phyloP scores from a whole-genome alignment of 129 eudicot genomes.

The Arctium lappa region DNA sequence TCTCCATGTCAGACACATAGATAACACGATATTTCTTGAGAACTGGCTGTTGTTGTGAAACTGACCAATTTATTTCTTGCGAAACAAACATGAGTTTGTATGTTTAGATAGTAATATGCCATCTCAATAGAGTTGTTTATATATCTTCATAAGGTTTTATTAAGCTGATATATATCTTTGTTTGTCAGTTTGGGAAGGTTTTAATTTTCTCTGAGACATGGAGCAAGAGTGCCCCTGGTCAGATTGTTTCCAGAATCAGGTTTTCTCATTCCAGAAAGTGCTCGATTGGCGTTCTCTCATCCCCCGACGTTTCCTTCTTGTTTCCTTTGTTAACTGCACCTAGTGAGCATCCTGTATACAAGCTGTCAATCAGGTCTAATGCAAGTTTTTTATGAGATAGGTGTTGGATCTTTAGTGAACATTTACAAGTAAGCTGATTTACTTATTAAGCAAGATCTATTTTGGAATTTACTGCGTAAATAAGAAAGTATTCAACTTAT shows the following conservation, averaged over 20 bases:
- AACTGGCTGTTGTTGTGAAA: neutral
- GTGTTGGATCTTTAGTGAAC: conserved; percentile 68
- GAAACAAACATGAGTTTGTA: neutral
- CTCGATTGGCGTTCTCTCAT: conserved; percentile 83
- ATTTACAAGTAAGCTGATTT: conserved; percentile 55
- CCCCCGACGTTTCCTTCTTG: conserved; percentile 67
- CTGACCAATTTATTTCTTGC: neutral
- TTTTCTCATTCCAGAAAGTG: conserved; percentile 67
- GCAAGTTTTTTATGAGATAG: conserved; percentile 57
- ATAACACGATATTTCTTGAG: neutral
- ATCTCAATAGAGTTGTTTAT: neutral
- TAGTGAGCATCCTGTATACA: conserved; percentile 58
- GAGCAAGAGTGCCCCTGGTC: conserved; percentile 71
- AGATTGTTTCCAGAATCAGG: conserved; percentile 56
- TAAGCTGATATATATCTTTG: neutral
- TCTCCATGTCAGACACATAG: neutral
- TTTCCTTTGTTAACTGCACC: conserved; percentile 90
- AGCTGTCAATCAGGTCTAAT: conserved; percentile 56
- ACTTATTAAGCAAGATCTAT: conserved; percentile 10
- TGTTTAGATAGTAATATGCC: neutral
- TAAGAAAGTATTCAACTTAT: conserved; percentile 15
- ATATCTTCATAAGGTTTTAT: neutral
- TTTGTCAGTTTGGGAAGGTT: conserved; percentile 32
- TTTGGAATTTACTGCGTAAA: neutral
- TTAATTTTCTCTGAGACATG: conserved; percentile 58